These are phyloP conservation scores for Backusella parvicylindrica DNA, from an alignment of 192 early-diverging fungal species.

Conservation along the genomic window DNA sequence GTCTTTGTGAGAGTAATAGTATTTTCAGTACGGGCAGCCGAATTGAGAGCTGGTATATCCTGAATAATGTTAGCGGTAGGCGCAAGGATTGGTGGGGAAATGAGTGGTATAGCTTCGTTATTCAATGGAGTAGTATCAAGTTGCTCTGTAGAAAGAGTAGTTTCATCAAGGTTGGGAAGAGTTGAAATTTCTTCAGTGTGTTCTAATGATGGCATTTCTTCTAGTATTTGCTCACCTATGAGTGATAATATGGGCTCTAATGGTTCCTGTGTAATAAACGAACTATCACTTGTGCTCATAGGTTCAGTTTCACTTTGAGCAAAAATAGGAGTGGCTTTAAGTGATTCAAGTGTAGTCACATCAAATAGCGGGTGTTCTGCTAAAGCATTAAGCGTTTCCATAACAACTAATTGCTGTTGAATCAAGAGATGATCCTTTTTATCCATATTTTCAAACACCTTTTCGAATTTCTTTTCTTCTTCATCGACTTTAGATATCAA, in stretches of 20 bases:
- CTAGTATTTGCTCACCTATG: background rate
- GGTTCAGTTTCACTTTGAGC: background rate
- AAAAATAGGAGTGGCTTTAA: background rate
- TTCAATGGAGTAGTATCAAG: background rate
- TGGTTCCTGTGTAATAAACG: background rate
- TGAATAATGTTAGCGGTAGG: background rate
- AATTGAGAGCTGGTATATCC: background rate
- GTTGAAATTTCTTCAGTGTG: background rate
- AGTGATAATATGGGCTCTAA: background rate
- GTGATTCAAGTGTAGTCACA: background rate
- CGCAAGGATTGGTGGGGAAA: background rate
- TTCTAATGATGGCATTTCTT: background rate
- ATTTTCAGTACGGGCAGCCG: background rate
- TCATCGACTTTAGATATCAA: constrained; percentile 43
- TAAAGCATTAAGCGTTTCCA: constrained; percentile 13
- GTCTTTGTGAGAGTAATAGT: constrained; percentile 10
- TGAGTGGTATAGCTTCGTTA: background rate
- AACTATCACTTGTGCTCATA: background rate
- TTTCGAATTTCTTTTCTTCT: constrained; percentile 35
- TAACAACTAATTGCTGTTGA: constrained; percentile 28
- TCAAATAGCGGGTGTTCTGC: background rate
- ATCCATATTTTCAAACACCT: constrained; percentile 30
- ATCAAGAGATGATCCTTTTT: constrained; percentile 36
- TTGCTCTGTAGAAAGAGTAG: background rate
- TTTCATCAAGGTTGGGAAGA: background rate